These are phyloP conservation scores for Esteya vermicola DNA, from an alignment of 2,329 filamentous ascomycete genomes.

Conservation along the genomic window DNA sequence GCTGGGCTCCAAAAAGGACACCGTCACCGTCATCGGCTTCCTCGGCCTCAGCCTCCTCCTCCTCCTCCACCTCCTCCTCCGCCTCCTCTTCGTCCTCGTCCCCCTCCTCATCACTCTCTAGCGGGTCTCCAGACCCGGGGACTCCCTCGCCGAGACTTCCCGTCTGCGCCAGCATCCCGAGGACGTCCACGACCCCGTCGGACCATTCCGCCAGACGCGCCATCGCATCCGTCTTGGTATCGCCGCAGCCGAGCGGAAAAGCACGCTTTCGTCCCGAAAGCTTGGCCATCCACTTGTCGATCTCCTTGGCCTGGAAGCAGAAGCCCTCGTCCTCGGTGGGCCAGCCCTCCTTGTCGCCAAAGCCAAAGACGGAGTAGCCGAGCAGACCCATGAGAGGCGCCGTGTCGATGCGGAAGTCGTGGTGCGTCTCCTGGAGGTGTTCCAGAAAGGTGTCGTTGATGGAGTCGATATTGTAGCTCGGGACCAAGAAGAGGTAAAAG, in stretches of 20 bases:
- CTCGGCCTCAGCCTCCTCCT: constrained; percentile 49
- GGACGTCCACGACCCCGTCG: constrained; percentile 55
- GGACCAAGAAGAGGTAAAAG: constrained; percentile 75
- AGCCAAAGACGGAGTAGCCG: constrained; percentile 87
- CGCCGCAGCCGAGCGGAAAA: constrained; percentile 77
- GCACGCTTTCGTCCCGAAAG: constrained; percentile 74
- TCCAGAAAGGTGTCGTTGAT: constrained; percentile 78
- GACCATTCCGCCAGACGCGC: constrained; percentile 64
- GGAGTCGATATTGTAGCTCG: constrained; percentile 91
- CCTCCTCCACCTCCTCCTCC: constrained; percentile 65
- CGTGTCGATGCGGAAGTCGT: constrained; percentile 94
- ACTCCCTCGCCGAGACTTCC: constrained; percentile 51
- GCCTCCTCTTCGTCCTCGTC: constrained; percentile 52
- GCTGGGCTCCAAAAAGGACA: constrained; percentile 32
- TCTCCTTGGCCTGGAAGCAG: constrained; percentile 79
- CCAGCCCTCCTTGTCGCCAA: constrained; percentile 87
- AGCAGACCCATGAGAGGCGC: constrained; percentile 61
- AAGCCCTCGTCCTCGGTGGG: constrained; percentile 81
- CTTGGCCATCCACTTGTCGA: constrained; percentile 97
- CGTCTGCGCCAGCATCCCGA: constrained; percentile 48
- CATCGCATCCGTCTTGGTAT: constrained; percentile 57
- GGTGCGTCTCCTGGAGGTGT: constrained; percentile 80
- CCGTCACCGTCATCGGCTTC: constrained; percentile 61
- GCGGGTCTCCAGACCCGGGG: constrained; percentile 64
- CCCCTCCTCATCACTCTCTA: constrained; percentile 73